phyloP scores from a whole-genome alignment of 768 basidiomycete species.

The Leucosporidium creatinivorum region DNA sequence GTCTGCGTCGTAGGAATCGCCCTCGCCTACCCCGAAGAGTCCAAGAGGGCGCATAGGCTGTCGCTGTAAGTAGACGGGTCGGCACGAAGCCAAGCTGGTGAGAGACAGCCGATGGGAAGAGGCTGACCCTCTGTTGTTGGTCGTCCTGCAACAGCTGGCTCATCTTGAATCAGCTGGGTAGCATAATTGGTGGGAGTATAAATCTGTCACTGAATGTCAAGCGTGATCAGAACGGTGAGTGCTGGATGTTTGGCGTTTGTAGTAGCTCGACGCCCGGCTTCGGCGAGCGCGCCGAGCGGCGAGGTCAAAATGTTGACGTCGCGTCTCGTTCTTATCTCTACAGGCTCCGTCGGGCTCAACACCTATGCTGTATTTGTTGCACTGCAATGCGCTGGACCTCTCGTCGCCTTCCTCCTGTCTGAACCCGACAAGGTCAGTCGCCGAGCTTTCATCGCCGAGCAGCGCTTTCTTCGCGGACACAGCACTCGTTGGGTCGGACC shows the following conservation, averaged over 20 bases:
- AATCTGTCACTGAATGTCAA: constrained; percentile 35
- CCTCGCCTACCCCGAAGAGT: constrained; percentile 37
- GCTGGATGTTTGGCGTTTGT: too few relatives aligned
- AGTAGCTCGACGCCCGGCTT: too few relatives aligned
- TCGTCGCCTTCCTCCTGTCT: background rate
- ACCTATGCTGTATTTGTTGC: background rate
- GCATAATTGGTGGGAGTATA: constrained; percentile 36
- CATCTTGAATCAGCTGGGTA: constrained; percentile 5
- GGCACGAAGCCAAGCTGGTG: too few relatives aligned
- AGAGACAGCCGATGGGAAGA: too few relatives aligned
- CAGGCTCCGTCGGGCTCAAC: background rate
- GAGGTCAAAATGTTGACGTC: too few relatives aligned
- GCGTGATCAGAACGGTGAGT: background rate
- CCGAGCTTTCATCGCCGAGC: too few relatives aligned
- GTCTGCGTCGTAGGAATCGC: constrained; percentile 7
- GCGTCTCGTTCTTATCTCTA: too few relatives aligned
- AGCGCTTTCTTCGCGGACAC: too few relatives aligned
- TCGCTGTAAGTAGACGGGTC: constrained; percentile 22
- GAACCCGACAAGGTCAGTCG: background rate
- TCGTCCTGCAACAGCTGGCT: constrained; percentile 27
- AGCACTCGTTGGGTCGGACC: too few relatives aligned
- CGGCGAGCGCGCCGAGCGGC: too few relatives aligned
- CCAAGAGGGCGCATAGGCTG: constrained; percentile 35
- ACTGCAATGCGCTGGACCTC: background rate
- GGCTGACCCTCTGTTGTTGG: too few relatives aligned